Evolutionary conservation across 768 basidiomycete species (phyloP).

Genomic region (Suillus fuscotomentosus): DNA sequence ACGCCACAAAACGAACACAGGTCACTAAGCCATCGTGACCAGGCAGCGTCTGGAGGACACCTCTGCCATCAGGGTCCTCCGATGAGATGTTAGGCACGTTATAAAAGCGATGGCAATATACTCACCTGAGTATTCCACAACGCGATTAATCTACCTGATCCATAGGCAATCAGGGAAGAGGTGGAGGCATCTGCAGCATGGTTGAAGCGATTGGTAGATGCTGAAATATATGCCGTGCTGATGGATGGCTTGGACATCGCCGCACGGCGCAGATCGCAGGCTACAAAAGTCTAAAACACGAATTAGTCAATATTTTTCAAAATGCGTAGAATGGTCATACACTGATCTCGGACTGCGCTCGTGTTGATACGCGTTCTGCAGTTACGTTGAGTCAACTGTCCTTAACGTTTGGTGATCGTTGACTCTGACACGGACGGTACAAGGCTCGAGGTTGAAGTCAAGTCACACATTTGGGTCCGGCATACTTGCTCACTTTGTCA

Average conservation of each 20-base stretch:
- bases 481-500: not conserved
- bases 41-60: constrained; percentile 67
- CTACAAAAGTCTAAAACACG: no score
- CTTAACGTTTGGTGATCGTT: not conserved
- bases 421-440: not conserved
- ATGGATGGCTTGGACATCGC: constrained; percentile 1
- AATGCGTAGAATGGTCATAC: not conserved
- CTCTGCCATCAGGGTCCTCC: constrained; percentile 49
- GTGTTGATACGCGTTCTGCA: not conserved
- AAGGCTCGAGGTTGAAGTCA: not conserved
- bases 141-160: constrained; percentile 52
- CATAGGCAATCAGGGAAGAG: constrained; percentile 50
- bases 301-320: not conserved
- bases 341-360: not conserved
- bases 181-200: constrained; percentile 36
- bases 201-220: constrained; percentile 46
- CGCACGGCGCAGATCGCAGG: not conserved
- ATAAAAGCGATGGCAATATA: constrained; percentile 3
- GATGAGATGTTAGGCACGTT: constrained; percentile 8
- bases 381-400: not conserved
- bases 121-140: constrained; percentile 58
- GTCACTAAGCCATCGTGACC: constrained; percentile 78
- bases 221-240: constrained; percentile 42
- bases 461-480: not conserved
- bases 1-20: constrained; percentile 64